Conservation (phyloP, 495 filamentous ascomycete species). For the Cetradonia linearis region DNA sequence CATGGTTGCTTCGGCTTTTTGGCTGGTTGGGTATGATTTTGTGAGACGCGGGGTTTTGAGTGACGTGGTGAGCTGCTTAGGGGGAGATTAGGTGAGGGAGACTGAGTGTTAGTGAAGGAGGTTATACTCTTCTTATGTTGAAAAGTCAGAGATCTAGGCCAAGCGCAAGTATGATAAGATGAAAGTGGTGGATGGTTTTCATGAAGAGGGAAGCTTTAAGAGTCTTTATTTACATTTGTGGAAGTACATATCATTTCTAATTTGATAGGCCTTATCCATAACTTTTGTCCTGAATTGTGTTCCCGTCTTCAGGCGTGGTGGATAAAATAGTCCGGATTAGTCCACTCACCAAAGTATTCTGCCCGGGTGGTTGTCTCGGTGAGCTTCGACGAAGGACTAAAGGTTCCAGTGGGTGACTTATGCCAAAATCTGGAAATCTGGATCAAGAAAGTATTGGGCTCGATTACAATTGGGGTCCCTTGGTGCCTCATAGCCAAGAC, state of each 20-base stretch:
- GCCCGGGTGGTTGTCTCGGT: too few species aligned
- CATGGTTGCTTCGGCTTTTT: background rate
- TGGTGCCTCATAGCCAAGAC: background rate
- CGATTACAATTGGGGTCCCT: rapidly evolving
- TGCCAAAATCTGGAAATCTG: too few species aligned
- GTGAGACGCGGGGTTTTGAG: background rate
- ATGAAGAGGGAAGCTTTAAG: background rate
- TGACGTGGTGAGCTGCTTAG: background rate
- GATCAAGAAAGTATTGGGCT: background rate
- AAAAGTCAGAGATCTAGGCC: background rate
- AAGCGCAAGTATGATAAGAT: background rate
- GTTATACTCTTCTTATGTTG: background rate
- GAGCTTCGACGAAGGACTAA: too few species aligned
- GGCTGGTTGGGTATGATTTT: background rate
- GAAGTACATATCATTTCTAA: background rate
- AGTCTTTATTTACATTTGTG: background rate
- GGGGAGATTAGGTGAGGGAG: background rate
- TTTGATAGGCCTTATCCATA: background rate
- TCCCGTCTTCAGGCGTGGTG: background rate
- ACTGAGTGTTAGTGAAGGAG: background rate
- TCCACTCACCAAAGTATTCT: background rate
- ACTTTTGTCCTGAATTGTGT: background rate
- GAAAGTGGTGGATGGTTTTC: background rate
- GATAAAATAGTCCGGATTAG: background rate
- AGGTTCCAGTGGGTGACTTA: too few species aligned